Percentiles rank a stretch among this genome's conserved stretches.
These are phyloP conservation scores for Phaffia tasmanica DNA, from an alignment of 768 basidiomycete species.

Conservation along the genomic window DNA sequence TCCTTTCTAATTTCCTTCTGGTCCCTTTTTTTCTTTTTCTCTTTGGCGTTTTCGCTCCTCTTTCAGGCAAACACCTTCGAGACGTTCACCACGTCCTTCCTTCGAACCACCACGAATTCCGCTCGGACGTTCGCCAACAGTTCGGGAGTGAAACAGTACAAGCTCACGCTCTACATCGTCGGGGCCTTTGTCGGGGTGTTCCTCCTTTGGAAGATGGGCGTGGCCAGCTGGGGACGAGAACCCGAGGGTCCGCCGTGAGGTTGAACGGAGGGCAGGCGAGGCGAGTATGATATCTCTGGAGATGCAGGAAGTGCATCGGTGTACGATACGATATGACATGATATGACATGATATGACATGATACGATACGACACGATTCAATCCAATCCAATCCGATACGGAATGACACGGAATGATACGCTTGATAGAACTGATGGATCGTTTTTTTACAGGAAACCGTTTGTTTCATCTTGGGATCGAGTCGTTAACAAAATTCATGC, in stretches of 20 bases:
- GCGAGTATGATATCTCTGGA: no score
- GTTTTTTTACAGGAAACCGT: no score
- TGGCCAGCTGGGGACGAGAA: constrained; percentile 14
- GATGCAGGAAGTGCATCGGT: no score
- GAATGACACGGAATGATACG: no score
- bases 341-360: no score
- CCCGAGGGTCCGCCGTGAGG: neutral
- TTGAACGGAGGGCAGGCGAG: neutral
- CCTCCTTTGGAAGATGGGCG: constrained; percentile 45
- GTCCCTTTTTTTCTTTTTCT: neutral
- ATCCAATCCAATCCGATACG: no score
- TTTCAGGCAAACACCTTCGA: constrained; percentile 55
- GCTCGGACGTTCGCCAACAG: constrained; percentile 62
- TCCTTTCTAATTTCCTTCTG: constrained; percentile 1
- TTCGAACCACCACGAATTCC: constrained; percentile 58
- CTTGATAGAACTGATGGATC: no score
- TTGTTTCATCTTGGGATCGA: no score
- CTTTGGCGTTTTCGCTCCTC: neutral
- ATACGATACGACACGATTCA: no score
- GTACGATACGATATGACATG: no score
- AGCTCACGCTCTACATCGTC: constrained; percentile 55
- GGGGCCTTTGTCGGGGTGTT: constrained; percentile 49
- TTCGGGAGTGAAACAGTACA: constrained; percentile 54
- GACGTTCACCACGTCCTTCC: constrained; percentile 52
- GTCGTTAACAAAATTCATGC: no score